These are phyloP conservation scores for Meira nashicola DNA, from an alignment of 1,284 basidiomycete species.

Conservation along the genomic window DNA sequence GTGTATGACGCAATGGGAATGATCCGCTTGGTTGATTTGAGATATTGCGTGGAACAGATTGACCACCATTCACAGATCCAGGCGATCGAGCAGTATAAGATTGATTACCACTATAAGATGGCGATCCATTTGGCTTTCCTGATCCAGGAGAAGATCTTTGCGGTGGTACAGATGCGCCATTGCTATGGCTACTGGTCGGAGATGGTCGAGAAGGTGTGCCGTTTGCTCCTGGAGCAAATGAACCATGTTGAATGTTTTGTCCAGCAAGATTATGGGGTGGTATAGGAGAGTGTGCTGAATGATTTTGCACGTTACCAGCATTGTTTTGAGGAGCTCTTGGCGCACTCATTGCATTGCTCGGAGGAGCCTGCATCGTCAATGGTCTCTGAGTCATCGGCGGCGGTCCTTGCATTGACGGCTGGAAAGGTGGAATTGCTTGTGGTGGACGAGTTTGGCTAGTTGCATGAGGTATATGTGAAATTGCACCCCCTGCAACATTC, in stretches of 20 bases:
- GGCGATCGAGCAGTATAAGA: constrained; percentile 20
- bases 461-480: background rate
- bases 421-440: background rate
- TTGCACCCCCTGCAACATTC: background rate
- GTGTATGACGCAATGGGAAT: constrained; percentile 32
- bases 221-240: background rate
- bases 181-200: constrained; percentile 3
- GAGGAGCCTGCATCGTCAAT: background rate
- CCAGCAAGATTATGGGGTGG: background rate
- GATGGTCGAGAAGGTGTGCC: background rate
- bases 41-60: background rate
- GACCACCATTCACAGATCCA: constrained; percentile 13
- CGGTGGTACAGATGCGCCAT: constrained; percentile 8
- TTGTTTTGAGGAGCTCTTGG: background rate
- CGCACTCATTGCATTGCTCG: background rate
- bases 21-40: constrained; percentile 22
- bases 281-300: background rate
- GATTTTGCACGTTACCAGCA: background rate
- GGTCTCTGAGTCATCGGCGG: background rate
- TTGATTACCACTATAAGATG: constrained; percentile 20
- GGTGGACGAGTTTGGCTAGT: background rate
- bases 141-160: background rate
- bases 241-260: background rate
- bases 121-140: constrained; percentile 10
- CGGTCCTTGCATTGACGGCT: background rate